Evolutionary conservation across 768 basidiomycete species (phyloP), one percentile per base, ranked within the genome.

Genomic region (Hypsizygus marmoreus): DNA sequence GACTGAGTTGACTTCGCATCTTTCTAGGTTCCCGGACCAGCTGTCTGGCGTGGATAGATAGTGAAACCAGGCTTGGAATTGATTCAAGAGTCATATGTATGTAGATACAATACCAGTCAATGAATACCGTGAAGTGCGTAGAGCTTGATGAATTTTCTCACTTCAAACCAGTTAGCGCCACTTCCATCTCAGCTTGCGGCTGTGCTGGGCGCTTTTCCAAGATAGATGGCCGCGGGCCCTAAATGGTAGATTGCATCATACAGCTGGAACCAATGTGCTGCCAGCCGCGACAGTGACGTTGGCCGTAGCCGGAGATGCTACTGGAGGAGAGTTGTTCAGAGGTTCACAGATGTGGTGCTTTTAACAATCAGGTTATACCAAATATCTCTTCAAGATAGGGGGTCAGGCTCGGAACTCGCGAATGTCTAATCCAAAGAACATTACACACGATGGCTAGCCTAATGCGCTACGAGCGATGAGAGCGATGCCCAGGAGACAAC

Each of bases 101-200:
- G n/a, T n/a, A n/a, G n/a, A n/a, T n/a, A n/a, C n/a, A n/a, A n/a
- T n/a, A n/a, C n/a, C n/a, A n/a, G n/a, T n/a, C n/a, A n/a, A n/a
- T n/a, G n/a, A n/a, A n/a, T n/a, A n/a, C n/a, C n/a, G n/a, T n/a
- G n/a, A n/a, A n/a, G n/a, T 55, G 25, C 42, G 43, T 20, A 56
- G 45, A 54, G 55, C 8, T 10, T 16, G 13, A 24, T 20, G 50
- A 61, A 44, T 10, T 58, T 56, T 28, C 49, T 49, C 52, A 70
- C 68, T 67, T 71, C 69, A 47, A 73, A 72, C 72, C 71, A 73
- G 40, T 64, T 65, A 14, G 50, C 47, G 41, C 72, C 72, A 44
- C 63, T 62, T 31, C 70, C 72, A 33, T 67, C 70, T 56, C 67
- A 71, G 26, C 26, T 43, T 28, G 59, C 58, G 39, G 61, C 70